These are phyloP conservation scores for Pseudozyma pruni DNA, from an alignment of 1,284 basidiomycete species.

Conservation along the genomic window DNA sequence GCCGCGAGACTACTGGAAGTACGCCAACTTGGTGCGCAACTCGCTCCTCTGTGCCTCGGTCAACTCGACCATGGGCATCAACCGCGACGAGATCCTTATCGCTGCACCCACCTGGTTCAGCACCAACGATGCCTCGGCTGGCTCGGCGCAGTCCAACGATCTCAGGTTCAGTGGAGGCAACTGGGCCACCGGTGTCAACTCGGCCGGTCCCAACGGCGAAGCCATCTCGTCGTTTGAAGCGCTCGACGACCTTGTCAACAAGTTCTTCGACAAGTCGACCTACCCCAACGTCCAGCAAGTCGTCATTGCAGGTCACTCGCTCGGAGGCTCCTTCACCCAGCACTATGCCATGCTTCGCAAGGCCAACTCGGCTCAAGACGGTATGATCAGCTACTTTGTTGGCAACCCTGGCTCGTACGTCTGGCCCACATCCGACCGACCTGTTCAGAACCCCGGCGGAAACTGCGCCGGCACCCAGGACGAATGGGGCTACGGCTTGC, in stretches of 20 bases:
- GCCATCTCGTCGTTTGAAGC: constrained; percentile 49
- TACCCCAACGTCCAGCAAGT: constrained; percentile 59
- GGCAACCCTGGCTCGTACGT: constrained; percentile 59
- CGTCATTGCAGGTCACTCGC: constrained; percentile 60
- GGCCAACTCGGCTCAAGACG: constrained; percentile 32
- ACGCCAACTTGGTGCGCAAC: constrained; percentile 59
- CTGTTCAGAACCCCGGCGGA: constrained; percentile 32
- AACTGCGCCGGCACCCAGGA: constrained; percentile 33
- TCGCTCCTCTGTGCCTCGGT: constrained; percentile 50
- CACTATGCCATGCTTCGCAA: constrained; percentile 62
- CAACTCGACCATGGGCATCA: constrained; percentile 49
- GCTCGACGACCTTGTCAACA: constrained; percentile 53
- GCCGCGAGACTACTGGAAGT: constrained; percentile 61
- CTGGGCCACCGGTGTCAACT: constrained; percentile 48
- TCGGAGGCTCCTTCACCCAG: constrained; percentile 57
- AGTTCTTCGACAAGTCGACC: constrained; percentile 53
- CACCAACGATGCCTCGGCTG: constrained; percentile 43
- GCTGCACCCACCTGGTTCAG: constrained; percentile 55
- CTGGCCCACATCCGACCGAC: constrained; percentile 47
- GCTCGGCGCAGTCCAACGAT: constrained; percentile 49
- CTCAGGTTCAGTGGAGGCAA: constrained; percentile 39
- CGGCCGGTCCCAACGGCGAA: constrained; percentile 42
- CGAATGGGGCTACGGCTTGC: constrained; percentile 43
- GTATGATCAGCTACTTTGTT: constrained; percentile 50
- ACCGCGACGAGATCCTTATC: constrained; percentile 53